These are phyloP conservation scores for Cercis canadensis DNA, from an alignment of 306 rosid genomes.

Conservation along the genomic window DNA sequence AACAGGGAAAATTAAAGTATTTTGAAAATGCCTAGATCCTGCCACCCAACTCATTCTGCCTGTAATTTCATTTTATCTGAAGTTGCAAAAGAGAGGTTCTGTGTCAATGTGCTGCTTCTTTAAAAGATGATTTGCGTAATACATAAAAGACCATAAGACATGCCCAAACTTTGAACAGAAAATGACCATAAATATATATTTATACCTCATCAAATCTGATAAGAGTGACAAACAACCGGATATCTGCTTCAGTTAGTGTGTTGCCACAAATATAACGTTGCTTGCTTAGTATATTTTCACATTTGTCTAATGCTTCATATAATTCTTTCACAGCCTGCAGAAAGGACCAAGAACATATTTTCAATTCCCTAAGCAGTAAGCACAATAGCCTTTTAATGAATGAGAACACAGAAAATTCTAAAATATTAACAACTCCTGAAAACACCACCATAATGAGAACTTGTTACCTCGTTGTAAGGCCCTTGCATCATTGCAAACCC, in stretches of 20 bases:
- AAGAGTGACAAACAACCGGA: conserved; percentile 90
- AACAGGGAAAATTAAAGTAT: too few relatives aligned
- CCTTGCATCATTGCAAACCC: conserved; percentile 89
- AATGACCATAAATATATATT: neutral
- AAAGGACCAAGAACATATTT: conserved; percentile 33
- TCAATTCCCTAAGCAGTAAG: too few relatives aligned
- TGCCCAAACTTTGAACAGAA: conserved; percentile 7
- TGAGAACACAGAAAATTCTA: neutral
- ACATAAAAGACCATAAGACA: conserved; percentile 9
- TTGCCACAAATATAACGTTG: conserved; percentile 87
- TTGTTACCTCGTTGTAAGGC: conserved; percentile 73
- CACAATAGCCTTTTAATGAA: conserved; percentile 18
- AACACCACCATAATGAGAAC: neutral
- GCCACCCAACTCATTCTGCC: neutral
- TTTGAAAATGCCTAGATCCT: too few relatives aligned
- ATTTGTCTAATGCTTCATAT: conserved; percentile 81
- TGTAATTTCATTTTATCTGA: conserved; percentile 7
- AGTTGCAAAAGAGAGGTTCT: conserved; percentile 12
- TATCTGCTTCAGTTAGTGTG: conserved; percentile 82
- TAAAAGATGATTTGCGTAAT: too few relatives aligned
- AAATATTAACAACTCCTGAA: neutral
- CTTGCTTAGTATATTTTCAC: conserved; percentile 77
- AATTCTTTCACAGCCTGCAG: conserved; percentile 73
- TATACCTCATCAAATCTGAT: conserved; percentile 96
- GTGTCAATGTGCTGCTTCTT: too few relatives aligned